Evolutionary conservation across 179 eudicot species (phyloP), one percentile per base, ranked within the genome.

Genomic region (Camellia oleifera): DNA sequence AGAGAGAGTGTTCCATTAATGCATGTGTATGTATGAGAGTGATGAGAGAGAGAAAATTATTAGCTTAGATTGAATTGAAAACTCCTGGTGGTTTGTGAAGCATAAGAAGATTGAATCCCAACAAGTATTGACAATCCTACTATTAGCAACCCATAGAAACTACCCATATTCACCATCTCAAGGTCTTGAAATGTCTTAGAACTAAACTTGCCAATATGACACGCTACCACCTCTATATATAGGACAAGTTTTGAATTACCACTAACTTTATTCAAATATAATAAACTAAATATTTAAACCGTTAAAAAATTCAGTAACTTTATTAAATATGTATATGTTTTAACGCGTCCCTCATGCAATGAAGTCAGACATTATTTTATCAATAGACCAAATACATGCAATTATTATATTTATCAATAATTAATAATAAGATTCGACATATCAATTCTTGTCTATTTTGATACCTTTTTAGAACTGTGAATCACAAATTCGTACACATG

Each of bases 21-120:
- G 11, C 32, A 12, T 57, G 17, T 17, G 4, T 0, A 6, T 61
- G 53, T 42, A 45, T 10, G n/a, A 44, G n/a, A 12, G 1, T 44
- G 4, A 42, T 45, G 45, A 50, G 42, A 48, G 45, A 74, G 12
- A 50, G 72, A 32, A 44, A 52, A 20, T 11, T 63, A 14, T 0
- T 14, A 14, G 69, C 85, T 42, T 87, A 87, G 88, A 70, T 83
- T 87, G 82, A 85, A 87, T 42, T 66, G 75, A 72, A 83, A 85
- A n/a, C 77, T 80, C 77, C 69, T 78, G 10, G 84, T 81, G 4
- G 80, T 76, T 48, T 61, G 11, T 12, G 77, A 76, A 56, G 85
- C 72, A 9, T 80, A 81, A 58, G 85, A 85, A 62, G 64, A 68
- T 5, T 57, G 70, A 73, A 15, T 26, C 62, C 72, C 61, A n/a